These are phyloP conservation scores for Ceratocystis ficicola DNA, from an alignment of 2,329 filamentous ascomycete genomes.

Conservation along the genomic window DNA sequence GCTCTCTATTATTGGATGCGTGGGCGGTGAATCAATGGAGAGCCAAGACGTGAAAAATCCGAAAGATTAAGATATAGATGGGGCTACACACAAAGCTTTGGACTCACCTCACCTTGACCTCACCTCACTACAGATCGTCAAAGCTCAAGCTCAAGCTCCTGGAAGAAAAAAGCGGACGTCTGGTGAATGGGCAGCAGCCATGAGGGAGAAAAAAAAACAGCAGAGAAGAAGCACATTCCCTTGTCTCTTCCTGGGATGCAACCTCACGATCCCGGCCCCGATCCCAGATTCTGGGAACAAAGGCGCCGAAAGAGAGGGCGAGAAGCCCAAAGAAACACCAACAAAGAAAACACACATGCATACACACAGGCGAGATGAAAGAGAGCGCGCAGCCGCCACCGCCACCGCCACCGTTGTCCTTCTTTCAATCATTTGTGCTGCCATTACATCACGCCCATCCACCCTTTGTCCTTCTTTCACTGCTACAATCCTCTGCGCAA, in stretches of 20 bases:
- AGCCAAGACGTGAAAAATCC: neutral
- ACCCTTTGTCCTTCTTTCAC: no score
- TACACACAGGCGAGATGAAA: no score
- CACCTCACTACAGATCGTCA: neutral
- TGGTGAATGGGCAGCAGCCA: neutral
- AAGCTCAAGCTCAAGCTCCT: conserved; percentile 10
- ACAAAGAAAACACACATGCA: no score
- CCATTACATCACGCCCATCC: neutral
- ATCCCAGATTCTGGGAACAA: neutral
- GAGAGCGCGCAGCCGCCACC: no score
- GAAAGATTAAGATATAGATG: neutral
- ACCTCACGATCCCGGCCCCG: neutral
- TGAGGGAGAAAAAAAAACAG: neutral
- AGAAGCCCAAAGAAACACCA: no score
- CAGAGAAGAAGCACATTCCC: neutral
- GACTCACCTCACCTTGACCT: no score
- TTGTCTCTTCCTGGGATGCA: neutral
- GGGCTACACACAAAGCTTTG: neutral
- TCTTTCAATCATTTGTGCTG: neutral
- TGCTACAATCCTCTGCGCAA: no score
- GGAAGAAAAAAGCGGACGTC: neutral
- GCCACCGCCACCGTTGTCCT: neutral
- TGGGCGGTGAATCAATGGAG: no score
- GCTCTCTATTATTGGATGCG: no score
- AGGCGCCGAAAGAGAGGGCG: no score